A percentile compares a stretch with the other conserved stretches of the same genome.
phyloP scores from a whole-genome alignment of 345 rosid genomes.

The Salix arbutifolia region DNA sequence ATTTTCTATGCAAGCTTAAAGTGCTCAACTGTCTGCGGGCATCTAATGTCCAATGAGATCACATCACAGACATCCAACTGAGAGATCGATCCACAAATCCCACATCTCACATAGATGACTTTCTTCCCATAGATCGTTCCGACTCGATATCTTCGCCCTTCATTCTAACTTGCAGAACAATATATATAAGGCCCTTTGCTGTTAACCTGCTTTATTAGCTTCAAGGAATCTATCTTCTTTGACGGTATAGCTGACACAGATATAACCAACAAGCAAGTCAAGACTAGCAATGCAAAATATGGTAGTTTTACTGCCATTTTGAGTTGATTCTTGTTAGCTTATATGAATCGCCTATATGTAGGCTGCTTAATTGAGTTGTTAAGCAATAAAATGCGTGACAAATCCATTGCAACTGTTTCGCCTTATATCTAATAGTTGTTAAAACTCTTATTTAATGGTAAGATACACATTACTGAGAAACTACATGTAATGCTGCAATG shows the following conservation, averaged over 20 bases:
- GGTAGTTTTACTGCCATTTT: slow-evolving; percentile 8
- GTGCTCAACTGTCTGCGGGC: no score
- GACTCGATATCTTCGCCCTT: slow-evolving; percentile 42
- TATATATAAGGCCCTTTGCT: slow-evolving; percentile 37
- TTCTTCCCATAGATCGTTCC: slow-evolving; percentile 40
- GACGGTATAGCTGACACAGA: slow-evolving; percentile 15
- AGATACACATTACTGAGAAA: no score
- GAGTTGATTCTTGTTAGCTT: no score
- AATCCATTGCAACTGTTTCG: no score
- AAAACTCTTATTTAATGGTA: no score
- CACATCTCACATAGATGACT: slow-evolving; percentile 50
- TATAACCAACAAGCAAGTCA: slow-evolving; percentile 1
- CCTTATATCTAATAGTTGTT: no score
- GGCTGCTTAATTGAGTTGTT: no score
- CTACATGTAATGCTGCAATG: no score
- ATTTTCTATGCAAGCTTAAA: no score
- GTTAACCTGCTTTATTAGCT: slow-evolving; percentile 30
- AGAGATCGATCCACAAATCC: slow-evolving; percentile 33
- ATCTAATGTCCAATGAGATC: neutral
- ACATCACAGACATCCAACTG: slow-evolving; percentile 19
- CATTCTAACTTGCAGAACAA: neutral
- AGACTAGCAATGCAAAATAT: neutral
- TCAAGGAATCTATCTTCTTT: slow-evolving; percentile 11
- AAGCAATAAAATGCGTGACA: no score
- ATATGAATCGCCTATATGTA: no score